phyloP scores from a whole-genome alignment of 257 asterid genomes.

The Sherardia arvensis region DNA sequence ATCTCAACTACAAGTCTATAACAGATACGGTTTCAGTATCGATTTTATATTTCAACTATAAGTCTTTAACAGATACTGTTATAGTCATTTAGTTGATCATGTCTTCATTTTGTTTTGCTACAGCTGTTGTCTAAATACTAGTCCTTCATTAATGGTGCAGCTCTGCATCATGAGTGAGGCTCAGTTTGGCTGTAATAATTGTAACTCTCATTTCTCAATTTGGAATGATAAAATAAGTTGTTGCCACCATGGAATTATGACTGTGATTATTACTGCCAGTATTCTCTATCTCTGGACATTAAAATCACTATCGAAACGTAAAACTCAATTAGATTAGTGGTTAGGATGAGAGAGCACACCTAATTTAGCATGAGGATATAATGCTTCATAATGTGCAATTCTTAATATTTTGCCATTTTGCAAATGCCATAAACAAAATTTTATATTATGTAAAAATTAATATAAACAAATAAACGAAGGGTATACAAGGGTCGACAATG shows the following conservation, averaged over 20 bases:
- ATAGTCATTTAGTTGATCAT: no score
- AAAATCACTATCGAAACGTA: not conserved
- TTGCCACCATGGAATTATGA: not conserved
- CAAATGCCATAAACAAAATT: no score
- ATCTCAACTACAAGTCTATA: no score
- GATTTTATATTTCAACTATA: no score
- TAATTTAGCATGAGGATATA: constrained; percentile 3
- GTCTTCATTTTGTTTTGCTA: no score
- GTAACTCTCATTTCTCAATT: not conserved
- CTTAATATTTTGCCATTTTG: no score
- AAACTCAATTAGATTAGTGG: not conserved
- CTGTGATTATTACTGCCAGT: not conserved
- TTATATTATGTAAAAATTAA: no score
- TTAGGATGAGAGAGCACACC: not conserved
- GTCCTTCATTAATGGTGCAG: not conserved
- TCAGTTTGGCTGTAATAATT: not conserved
- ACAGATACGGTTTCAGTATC: no score
- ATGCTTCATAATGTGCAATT: constrained; percentile 20
- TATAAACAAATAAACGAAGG: no score
- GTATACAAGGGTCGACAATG: no score
- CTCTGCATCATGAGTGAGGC: not conserved
- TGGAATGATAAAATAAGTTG: not conserved
- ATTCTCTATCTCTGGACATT: not conserved
- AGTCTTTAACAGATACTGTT: no score
- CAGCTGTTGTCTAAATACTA: no score